These are phyloP conservation scores for Trebouxia gelatinosa DNA, from an alignment of 163 green algal species.

Conservation along the genomic window DNA sequence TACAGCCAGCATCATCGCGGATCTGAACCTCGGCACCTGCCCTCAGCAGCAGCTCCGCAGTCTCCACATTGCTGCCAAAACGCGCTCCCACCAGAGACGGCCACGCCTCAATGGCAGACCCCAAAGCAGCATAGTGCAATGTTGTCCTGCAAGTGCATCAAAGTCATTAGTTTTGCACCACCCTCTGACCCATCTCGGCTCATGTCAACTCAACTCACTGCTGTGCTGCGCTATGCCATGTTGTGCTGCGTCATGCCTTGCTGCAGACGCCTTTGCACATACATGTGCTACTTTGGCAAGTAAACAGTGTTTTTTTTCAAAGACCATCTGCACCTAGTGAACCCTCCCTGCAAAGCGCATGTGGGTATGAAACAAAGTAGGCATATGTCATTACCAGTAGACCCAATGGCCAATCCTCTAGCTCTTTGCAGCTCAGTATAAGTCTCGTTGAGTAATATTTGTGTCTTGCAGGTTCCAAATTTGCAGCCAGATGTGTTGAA, in stretches of 20 bases:
- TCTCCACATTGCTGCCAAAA: constrained; percentile 29
- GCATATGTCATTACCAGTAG: too few relatives aligned
- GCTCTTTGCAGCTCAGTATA: neutral
- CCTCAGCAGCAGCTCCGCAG: constrained; percentile 41
- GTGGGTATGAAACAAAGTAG: too few relatives aligned
- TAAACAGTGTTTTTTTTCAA: neutral
- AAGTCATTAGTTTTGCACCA: too few relatives aligned
- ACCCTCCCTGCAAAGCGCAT: too few relatives aligned
- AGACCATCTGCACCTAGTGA: too few relatives aligned
- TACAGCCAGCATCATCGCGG: constrained; percentile 44
- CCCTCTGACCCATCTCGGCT: too few relatives aligned
- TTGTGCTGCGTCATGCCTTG: too few relatives aligned
- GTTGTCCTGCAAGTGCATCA: constrained; percentile 37
- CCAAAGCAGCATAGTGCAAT: constrained; percentile 54
- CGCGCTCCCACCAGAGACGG: neutral
- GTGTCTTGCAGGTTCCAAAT: neutral
- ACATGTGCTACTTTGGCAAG: neutral
- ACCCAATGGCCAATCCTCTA: neutral
- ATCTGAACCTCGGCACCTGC: constrained; percentile 41
- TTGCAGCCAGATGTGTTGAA: neutral
- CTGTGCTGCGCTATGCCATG: neutral
- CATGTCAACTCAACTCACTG: neutral
- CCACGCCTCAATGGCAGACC: neutral
- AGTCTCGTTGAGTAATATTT: neutral
- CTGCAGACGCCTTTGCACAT: neutral